Conservation (phyloP, 257 asterid species). For the Ocimum tenuiflorum region DNA sequence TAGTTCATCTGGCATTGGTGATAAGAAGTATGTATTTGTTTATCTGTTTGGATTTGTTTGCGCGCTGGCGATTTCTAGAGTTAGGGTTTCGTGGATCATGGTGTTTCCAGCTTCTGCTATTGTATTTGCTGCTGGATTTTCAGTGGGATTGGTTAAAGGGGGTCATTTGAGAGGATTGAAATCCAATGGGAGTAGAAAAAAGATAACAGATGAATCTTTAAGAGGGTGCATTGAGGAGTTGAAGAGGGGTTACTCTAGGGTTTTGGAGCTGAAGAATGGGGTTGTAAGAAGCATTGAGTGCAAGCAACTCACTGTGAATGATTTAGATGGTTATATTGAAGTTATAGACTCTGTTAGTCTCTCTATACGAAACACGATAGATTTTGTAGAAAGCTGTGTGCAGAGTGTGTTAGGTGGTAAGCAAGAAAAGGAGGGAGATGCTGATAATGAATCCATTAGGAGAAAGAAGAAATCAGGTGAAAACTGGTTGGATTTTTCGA, state of each 20-base stretch:
- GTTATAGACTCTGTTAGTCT: constrained; percentile 36
- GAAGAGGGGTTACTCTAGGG: constrained; percentile 28
- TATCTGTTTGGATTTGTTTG: constrained; percentile 76
- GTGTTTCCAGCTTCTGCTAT: constrained; percentile 74
- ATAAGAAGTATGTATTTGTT: constrained; percentile 58
- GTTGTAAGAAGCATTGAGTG: constrained; percentile 35
- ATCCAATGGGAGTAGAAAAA: constrained; percentile 32
- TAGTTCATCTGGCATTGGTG: constrained; percentile 54
- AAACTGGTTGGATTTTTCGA: constrained; percentile 29
- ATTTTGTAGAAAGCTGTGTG: constrained; percentile 40
- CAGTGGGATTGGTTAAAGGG: constrained; percentile 63
- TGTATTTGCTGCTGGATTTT: constrained; percentile 70
- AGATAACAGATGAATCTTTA: constrained; percentile 32
- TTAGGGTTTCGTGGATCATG: constrained; percentile 59
- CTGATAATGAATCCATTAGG: constrained; percentile 33
- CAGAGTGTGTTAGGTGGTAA: constrained; percentile 27
- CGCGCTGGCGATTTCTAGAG: constrained; percentile 74
- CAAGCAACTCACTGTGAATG: constrained; percentile 44
- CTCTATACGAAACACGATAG: constrained; percentile 29
- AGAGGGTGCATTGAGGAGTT: constrained; percentile 39
- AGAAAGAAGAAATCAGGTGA: constrained; percentile 39
- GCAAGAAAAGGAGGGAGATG: constrained; percentile 34
- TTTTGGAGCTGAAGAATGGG: constrained; percentile 42
- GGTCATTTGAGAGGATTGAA: constrained; percentile 39
- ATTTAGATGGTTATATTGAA: constrained; percentile 44